A percentile compares a stretch with the other conserved stretches of the same genome.
Evolutionary conservation across 1,284 basidiomycete genomes (phyloP).

Genomic region (Apiotrichum sp.): DNA sequence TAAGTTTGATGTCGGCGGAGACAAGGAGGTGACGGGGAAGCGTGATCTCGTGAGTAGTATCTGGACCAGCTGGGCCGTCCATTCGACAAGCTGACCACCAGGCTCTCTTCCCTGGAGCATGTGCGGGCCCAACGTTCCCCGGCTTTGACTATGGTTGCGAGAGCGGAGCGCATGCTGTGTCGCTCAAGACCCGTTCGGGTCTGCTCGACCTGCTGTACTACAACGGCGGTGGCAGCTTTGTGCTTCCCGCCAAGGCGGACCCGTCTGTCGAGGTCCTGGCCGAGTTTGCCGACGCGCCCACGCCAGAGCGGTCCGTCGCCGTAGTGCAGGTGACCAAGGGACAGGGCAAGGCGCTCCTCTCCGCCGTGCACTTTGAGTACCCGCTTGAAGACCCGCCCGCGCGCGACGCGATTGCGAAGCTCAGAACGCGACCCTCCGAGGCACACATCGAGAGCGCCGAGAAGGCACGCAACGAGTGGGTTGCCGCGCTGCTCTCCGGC

Average conservation of each 20-base stretch:
- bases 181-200: slow-evolving; percentile 29
- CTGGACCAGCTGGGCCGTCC: too few relatives aligned
- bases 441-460: slow-evolving; percentile 33
- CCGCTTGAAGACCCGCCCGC: slow-evolving; percentile 51
- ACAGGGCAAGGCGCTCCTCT: slow-evolving; percentile 57
- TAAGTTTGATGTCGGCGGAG: slow-evolving; percentile 51
- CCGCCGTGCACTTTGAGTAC: slow-evolving; percentile 62
- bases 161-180: slow-evolving; percentile 46
- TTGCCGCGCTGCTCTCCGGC: slow-evolving; percentile 23
- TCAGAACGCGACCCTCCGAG: slow-evolving; percentile 22
- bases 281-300: slow-evolving; percentile 37
- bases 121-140: slow-evolving; percentile 54
- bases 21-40: slow-evolving; percentile 51
- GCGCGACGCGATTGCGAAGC: slow-evolving; percentile 42
- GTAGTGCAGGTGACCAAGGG: slow-evolving; percentile 54
- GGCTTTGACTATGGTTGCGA: slow-evolving; percentile 55
- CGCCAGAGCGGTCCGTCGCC: slow-evolving; percentile 46
- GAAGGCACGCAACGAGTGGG: slow-evolving; percentile 44
- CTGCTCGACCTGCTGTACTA: slow-evolving; percentile 50
- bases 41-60: slow-evolving; percentile 48
- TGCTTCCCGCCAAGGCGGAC: slow-evolving; percentile 35
- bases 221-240: slow-evolving; percentile 55
- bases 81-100: slow-evolving; percentile 2
- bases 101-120: slow-evolving; percentile 56
- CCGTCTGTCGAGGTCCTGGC: slow-evolving; percentile 45